phyloP scores from a whole-genome alignment of 1,284 basidiomycete genomes.

The Cronartium ribicola region DNA sequence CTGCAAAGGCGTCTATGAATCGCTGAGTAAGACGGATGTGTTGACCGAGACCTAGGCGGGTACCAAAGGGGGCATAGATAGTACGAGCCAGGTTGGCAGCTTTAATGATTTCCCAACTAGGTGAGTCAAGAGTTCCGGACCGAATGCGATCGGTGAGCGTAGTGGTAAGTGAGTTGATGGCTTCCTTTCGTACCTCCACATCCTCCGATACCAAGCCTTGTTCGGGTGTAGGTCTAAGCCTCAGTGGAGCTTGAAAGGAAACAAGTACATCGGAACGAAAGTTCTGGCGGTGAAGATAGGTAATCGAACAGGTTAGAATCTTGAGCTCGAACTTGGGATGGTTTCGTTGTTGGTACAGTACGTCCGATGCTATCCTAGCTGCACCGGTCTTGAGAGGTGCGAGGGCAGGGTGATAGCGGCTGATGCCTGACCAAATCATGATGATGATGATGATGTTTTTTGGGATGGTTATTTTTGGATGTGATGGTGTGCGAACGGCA shows the following conservation, averaged over 20 bases:
- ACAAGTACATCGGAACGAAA: constrained; percentile 80
- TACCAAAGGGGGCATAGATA: constrained; percentile 76
- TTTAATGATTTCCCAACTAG: constrained; percentile 71
- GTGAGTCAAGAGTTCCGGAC: constrained; percentile 70
- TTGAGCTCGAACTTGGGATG: constrained; percentile 67
- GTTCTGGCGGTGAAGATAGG: constrained; percentile 63
- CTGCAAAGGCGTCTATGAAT: constrained; percentile 66
- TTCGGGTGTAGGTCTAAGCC: constrained; percentile 44
- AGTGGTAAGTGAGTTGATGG: not conserved
- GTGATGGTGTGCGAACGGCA: not conserved
- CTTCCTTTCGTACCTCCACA: constrained; percentile 11
- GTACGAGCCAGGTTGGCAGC: constrained; percentile 68
- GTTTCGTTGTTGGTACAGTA: constrained; percentile 59
- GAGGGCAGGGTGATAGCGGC: constrained; percentile 72
- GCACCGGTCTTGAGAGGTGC: constrained; percentile 79
- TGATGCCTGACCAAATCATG: constrained; percentile 55
- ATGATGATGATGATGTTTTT: constrained; percentile 57
- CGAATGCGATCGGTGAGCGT: constrained; percentile 57
- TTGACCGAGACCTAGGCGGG: constrained; percentile 62
- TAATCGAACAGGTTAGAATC: constrained; percentile 71
- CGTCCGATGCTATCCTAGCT: constrained; percentile 71
- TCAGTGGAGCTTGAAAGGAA: constrained; percentile 69
- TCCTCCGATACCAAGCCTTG: constrained; percentile 42
- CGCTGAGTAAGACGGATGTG: constrained; percentile 46
- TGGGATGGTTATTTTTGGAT: constrained; percentile 63